Base-by-base conservation (phyloP, 129 eudicot species). In the Lonicera japonica region DNA sequence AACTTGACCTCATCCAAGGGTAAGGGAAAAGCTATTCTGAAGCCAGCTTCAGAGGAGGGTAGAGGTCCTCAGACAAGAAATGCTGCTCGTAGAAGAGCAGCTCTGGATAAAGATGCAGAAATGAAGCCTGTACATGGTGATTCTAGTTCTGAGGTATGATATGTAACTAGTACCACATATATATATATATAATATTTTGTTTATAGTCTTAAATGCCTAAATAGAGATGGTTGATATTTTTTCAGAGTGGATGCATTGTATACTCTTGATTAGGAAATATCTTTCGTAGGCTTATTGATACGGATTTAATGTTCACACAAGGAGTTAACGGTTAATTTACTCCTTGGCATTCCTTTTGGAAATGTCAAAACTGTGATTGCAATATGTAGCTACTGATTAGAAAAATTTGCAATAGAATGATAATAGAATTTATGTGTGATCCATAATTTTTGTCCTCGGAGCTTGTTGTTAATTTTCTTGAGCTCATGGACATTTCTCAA, bases 1-100 rank as follows among this genome's bases (percentile, higher is more conserved):
- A 65, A 57, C 38, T 57, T 83, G 16, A 83, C 89, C 65, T 85
- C 87, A 36, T 80, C 82, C 14, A 94, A 88, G 69, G 96, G 95
- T 14, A 94, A 88, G 69, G 99, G 99, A 13, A 94, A 94, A 69
- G 92, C 95, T 45, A 77, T 94, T 25, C 38, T 85, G 61, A 94
- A 85, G 63, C 25, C 89, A 11, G 62, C 75, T 64, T 85, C 70
- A 66, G 99, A 88, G 41, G 96, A 80, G n/a, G 78, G 79, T 21
- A 85, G 71, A 54, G 90, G 91, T 14, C 92, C 92, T 17, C 99
- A 84, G 64, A 94, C 99, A 18, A 82, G 99, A 73, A 94, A 88
- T 82, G 88, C 91, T 80, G 71, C 96, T 25, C 84, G 85, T 23
- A 80, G 95, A 75, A 79, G 82, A 69, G 95, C 96, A 47, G 77